Conservation (phyloP, 495 filamentous ascomycete species). For the Aspergillus affinis region DNA sequence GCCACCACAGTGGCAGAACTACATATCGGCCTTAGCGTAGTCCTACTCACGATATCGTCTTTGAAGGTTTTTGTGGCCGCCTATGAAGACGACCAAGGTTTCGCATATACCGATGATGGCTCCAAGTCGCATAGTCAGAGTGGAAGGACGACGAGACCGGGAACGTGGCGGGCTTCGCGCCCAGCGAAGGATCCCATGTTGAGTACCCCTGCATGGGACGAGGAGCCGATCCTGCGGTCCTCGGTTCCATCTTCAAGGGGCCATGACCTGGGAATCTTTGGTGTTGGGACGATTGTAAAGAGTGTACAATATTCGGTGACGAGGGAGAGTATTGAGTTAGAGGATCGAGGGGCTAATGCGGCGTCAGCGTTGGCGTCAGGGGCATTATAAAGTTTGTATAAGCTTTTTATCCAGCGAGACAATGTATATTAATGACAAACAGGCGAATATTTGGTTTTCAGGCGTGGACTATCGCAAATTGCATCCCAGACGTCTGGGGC, state of each 20-base stretch:
- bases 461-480: too few relatives aligned
- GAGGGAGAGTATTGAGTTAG: neutral
- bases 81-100: slow-evolving; percentile 31
- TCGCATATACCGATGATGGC: slow-evolving; percentile 24
- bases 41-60: slow-evolving; percentile 27
- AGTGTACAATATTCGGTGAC: slow-evolving; percentile 1
- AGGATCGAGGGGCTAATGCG: neutral
- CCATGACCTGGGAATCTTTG: neutral
- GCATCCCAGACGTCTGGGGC: too few relatives aligned
- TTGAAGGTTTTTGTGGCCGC: slow-evolving; percentile 44
- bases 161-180: neutral
- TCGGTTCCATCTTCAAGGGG: neutral
- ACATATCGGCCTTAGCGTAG: slow-evolving; percentile 25
- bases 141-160: neutral
- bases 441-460: too few relatives aligned
- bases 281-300: neutral
- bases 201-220: neutral
- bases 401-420: too few relatives aligned
- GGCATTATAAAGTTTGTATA: too few relatives aligned
- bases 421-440: too few relatives aligned
- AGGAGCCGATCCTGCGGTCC: neutral
- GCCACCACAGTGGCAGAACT: slow-evolving; percentile 27
- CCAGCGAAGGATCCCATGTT: neutral
- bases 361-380: neutral
- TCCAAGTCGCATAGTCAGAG: neutral